phyloP scores from a whole-genome alignment of 2,329 filamentous ascomycete genomes.

The Cladosporium sp. region DNA sequence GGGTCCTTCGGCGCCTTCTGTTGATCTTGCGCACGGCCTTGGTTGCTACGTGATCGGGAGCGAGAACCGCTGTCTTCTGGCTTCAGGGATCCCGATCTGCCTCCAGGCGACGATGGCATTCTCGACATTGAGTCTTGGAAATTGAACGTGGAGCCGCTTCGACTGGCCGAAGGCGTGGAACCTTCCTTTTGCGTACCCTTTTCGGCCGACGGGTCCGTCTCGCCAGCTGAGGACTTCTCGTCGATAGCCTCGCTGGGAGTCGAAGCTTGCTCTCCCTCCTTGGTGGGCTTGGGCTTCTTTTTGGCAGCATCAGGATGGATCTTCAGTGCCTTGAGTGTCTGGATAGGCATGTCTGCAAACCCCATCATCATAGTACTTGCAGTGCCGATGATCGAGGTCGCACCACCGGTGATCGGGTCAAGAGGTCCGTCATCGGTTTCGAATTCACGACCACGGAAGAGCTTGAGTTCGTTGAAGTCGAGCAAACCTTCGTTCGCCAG shows the following conservation, averaged over 20 bases:
- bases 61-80: neutral
- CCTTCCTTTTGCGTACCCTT: constrained; percentile 8
- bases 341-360: constrained; percentile 64
- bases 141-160: constrained; percentile 26
- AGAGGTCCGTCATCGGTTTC: constrained; percentile 72
- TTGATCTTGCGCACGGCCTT: neutral
- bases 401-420: constrained; percentile 73
- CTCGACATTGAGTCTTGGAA: constrained; percentile 26
- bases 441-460: constrained; percentile 64
- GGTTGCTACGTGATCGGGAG: neutral
- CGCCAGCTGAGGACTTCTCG: neutral
- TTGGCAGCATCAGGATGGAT: constrained; percentile 36
- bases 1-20: constrained; percentile 9
- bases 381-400: constrained; percentile 76
- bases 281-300: constrained; percentile 23
- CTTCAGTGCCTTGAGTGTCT: constrained; percentile 47
- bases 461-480: constrained; percentile 65
- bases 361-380: constrained; percentile 76
- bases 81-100: constrained; percentile 17
- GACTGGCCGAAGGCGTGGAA: constrained; percentile 18
- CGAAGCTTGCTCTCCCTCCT: constrained; percentile 3
- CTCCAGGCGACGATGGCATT: constrained; percentile 15
- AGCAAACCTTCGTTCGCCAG: constrained; percentile 61
- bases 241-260: neutral
- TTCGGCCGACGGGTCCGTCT: neutral